phyloP scores from a whole-genome alignment of 2,329 filamentous ascomycete genomes.

The Colletotrichum falcatum region DNA sequence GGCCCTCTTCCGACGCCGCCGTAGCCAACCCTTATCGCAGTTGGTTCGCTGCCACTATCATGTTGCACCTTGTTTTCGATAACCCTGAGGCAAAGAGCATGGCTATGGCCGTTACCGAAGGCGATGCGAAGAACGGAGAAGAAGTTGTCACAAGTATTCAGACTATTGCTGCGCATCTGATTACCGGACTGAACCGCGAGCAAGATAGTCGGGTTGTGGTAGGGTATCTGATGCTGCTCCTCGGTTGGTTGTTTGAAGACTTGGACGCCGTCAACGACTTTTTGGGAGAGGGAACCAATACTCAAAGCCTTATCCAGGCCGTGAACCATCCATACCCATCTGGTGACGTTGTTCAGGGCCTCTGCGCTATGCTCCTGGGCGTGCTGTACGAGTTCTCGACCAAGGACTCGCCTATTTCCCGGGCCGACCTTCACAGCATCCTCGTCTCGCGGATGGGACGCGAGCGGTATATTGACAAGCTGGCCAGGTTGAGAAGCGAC shows the following conservation, averaged over 20 bases:
- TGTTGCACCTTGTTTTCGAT: slow-evolving; percentile 87
- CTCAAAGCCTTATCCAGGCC: slow-evolving; percentile 86
- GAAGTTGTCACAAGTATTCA: slow-evolving; percentile 97
- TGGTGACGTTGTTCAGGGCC: slow-evolving; percentile 79
- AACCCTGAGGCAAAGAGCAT: slow-evolving; percentile 82
- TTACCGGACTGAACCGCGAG: slow-evolving; percentile 79
- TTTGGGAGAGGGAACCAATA: slow-evolving; percentile 88
- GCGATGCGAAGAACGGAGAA: slow-evolving; percentile 88
- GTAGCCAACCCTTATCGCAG: slow-evolving; percentile 84
- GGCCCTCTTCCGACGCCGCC: slow-evolving; percentile 70
- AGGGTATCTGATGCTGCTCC: slow-evolving; percentile 89
- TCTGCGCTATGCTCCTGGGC: slow-evolving; percentile 87
- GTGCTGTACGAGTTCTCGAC: slow-evolving; percentile 97
- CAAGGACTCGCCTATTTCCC: slow-evolving; percentile 91
- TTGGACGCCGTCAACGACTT: slow-evolving; percentile 93
- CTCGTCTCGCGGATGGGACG: slow-evolving; percentile 82
- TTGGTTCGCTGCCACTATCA: slow-evolving; percentile 90
- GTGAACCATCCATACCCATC: slow-evolving; percentile 69
- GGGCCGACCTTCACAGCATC: slow-evolving; percentile 83
- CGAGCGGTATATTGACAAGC: slow-evolving; percentile 86
- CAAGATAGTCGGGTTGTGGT: slow-evolving; percentile 84
- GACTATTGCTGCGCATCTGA: slow-evolving; percentile 85
- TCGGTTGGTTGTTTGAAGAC: slow-evolving; percentile 93
- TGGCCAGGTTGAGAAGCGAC: slow-evolving; percentile 81
- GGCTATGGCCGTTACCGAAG: slow-evolving; percentile 87